Percentiles rank a stretch among this genome's conserved stretches.
Conservation (phyloP, 306 rosid species). For the Gastrolobium villosum region DNA sequence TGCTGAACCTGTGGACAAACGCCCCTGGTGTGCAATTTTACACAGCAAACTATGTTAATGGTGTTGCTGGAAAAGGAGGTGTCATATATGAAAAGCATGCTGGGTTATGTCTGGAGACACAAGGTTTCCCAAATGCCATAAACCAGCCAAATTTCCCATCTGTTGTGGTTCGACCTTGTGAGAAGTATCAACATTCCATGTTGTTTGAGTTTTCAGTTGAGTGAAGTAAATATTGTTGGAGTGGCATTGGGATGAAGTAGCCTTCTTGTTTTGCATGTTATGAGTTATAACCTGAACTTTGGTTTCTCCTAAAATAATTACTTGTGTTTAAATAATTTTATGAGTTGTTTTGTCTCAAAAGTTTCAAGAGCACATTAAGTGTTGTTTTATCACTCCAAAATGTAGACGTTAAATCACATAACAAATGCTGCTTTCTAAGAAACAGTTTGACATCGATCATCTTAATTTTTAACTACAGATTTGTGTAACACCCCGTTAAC, state of each 20-base stretch:
- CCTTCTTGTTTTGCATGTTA: constrained; percentile 23
- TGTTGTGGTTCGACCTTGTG: constrained; percentile 80
- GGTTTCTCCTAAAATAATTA: constrained; percentile 34
- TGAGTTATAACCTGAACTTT: constrained; percentile 28
- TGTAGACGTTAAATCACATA: constrained; percentile 11
- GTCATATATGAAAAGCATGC: constrained; percentile 85
- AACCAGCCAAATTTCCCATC: constrained; percentile 83
- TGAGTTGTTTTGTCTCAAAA: not conserved
- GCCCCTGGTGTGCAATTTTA: constrained; percentile 95
- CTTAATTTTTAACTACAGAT: not conserved
- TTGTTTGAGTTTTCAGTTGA: constrained; percentile 85
- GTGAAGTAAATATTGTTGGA: constrained; percentile 43
- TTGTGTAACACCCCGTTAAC: no score
- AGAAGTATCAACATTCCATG: constrained; percentile 85
- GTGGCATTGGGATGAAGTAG: constrained; percentile 41
- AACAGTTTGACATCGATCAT: not conserved
- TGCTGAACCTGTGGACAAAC: constrained; percentile 84
- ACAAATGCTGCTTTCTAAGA: not conserved
- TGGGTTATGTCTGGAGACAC: constrained; percentile 93
- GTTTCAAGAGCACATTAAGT: not conserved
- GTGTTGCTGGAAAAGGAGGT: constrained; percentile 75
- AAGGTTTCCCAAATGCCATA: constrained; percentile 90
- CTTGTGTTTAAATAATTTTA: constrained; percentile 30
- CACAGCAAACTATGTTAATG: constrained; percentile 84
- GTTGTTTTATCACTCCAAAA: constrained; percentile 14